These are phyloP conservation scores for Microcos paniculata DNA, from an alignment of 345 rosid genomes.

Conservation along the genomic window DNA sequence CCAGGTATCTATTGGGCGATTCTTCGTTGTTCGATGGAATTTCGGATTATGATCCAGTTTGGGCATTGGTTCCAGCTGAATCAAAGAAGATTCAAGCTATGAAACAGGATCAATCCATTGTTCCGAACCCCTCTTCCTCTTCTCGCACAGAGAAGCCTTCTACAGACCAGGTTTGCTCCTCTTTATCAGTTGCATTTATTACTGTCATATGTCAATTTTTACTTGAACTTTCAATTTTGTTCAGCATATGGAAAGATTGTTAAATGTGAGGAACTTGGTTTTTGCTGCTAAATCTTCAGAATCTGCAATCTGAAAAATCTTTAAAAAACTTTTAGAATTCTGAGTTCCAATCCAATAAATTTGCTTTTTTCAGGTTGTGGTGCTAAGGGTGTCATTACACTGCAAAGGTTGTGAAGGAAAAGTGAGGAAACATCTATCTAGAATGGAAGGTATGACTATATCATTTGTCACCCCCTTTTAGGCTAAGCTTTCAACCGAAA, in stretches of 20 bases:
- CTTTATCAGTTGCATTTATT: neutral
- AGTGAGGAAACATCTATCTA: conserved; percentile 84
- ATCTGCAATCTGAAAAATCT: neutral
- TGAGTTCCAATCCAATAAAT: neutral
- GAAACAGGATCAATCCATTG: conserved; percentile 24
- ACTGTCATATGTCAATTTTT: neutral
- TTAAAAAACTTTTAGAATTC: neutral
- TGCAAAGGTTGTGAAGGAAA: conserved; percentile 92
- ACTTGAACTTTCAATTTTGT: neutral
- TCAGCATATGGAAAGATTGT: neutral
- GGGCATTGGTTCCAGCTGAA: conserved; percentile 32
- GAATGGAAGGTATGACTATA: conserved; percentile 66
- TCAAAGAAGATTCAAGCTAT: conserved; percentile 16
- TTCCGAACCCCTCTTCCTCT: conserved; percentile 38
- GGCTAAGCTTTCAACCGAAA: neutral
- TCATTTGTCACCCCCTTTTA: neutral
- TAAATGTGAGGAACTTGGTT: neutral
- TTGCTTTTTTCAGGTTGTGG: conserved; percentile 59
- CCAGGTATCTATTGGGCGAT: conserved; percentile 70
- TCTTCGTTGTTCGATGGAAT: conserved; percentile 35
- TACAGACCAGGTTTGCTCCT: conserved; percentile 53
- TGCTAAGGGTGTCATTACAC: conserved; percentile 84
- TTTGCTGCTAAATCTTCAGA: neutral
- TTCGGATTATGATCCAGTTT: conserved; percentile 42
- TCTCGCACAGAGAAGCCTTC: conserved; percentile 34